Evolutionary conservation across 371 early-diverging fungal species (phyloP), one percentile per base, ranked within the genome.

Genomic region (Choanephora cucurbitarum): DNA sequence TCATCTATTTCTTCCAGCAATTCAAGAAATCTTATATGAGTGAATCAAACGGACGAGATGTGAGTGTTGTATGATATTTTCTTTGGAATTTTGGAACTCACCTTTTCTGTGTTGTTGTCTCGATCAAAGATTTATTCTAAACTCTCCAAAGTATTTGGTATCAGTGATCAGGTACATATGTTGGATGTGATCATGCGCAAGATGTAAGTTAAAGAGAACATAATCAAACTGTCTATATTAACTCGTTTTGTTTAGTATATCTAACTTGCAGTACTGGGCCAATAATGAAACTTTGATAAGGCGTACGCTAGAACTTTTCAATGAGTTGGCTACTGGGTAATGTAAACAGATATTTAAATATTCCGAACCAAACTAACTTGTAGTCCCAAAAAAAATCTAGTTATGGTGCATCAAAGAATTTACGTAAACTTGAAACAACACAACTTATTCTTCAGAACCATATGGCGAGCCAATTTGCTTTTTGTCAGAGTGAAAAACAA

Each of bases 241-340:
- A 11, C 21, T 52, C 1, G 21, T 55, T 6, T 52, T 19, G 9
- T 24, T 8, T 44, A 65, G 66, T 57, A 55, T 57, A 5, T 58
- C 61, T 40, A 71, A 66, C 43, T 32, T 72, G 17, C 61, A 65
- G 33, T 70, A 68, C 22, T 79, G 75, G 51, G 60, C 77, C 19
- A 64, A 62, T 31, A 73, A 76, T 52, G 60, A 62, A 37, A 46
- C 34, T 34, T 44, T 67, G 9, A 55, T 71, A 17, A 49, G 64
- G 13, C 58, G 62, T 28, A 63, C 90, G 0, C 66, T 94, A 28
- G 79, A 77, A 39, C 74, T 93, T 37, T 84, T 93, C 51, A 76
- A 83, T 48, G 92, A 92, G 45, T 62, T 95, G n/a, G 81, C 94
- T 1, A 78, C 83, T n/a, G 94, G 95, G 79, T 91, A 85, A 47